Percentiles rank a stretch among this genome's conserved stretches.
These are phyloP conservation scores for Coriolopsis trogii DNA, from an alignment of 1,284 basidiomycete species.

Conservation along the genomic window DNA sequence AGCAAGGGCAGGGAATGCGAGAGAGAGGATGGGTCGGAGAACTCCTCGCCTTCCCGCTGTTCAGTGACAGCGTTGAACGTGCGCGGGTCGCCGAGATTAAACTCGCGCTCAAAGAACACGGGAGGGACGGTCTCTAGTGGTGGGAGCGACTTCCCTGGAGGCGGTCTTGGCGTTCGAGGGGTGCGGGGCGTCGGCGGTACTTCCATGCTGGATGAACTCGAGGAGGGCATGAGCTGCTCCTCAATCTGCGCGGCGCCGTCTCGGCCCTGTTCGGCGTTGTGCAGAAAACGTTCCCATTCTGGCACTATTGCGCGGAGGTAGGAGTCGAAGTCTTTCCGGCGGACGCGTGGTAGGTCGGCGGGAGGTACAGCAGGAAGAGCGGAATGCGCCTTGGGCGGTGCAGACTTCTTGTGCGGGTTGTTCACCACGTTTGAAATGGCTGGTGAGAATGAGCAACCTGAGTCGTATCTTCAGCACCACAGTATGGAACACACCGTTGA, in stretches of 20 bases:
- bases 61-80: conserved; percentile 87
- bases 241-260: conserved; percentile 49
- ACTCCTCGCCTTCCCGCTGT: conserved; percentile 29
- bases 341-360: conserved; percentile 75
- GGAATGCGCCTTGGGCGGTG: conserved; percentile 85
- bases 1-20: conserved; percentile 76
- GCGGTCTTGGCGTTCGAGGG: conserved; percentile 37
- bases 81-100: conserved; percentile 85
- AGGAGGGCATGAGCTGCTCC: conserved; percentile 33
- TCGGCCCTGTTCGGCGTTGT: conserved; percentile 48
- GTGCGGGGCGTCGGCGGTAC: conserved; percentile 27
- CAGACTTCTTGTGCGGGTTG: conserved; percentile 82
- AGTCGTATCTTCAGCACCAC: background rate
- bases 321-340: conserved; percentile 83
- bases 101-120: conserved; percentile 78
- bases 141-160: conserved; percentile 51
- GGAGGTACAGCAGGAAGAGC: conserved; percentile 72
- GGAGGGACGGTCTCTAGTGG: conserved; percentile 79
- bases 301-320: conserved; percentile 77
- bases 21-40: conserved; percentile 58
- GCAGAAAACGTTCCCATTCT: conserved; percentile 77
- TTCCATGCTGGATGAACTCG: conserved; percentile 29
- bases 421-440: conserved; percentile 82
- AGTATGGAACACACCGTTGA: conserved; percentile 67
- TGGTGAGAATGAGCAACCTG: conserved; percentile 24